These are phyloP conservation scores for Haematococcus lacustris DNA, from an alignment of 139 green algal species.

Conservation along the genomic window DNA sequence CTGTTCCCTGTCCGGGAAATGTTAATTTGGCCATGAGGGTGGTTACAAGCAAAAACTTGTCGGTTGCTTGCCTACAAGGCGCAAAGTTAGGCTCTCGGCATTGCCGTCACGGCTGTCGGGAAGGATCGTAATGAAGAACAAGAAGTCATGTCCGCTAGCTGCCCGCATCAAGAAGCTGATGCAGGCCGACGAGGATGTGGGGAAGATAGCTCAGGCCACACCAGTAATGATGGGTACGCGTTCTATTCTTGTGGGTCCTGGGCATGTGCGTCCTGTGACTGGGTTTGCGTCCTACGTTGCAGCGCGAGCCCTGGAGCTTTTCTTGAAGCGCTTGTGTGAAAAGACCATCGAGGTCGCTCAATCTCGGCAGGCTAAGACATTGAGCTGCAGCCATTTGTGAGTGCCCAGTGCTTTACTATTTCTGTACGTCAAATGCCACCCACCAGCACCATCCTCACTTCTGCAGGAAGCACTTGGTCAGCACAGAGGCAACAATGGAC, in stretches of 20 bases:
- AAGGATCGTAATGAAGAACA: conserved; percentile 37
- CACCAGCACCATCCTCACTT: neutral
- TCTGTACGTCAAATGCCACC: neutral
- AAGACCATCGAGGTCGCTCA: conserved; percentile 50
- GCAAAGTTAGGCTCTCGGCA: too few relatives aligned
- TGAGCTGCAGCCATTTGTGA: conserved; percentile 76
- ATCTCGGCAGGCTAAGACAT: conserved; percentile 56
- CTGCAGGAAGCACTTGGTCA: conserved; percentile 52
- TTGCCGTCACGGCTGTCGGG: too few relatives aligned
- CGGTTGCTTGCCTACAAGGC: too few relatives aligned
- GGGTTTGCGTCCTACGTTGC: too few relatives aligned
- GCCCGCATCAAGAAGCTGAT: conserved; percentile 89
- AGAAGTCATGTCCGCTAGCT: conserved; percentile 49
- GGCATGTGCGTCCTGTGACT: too few relatives aligned
- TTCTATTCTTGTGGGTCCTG: too few relatives aligned
- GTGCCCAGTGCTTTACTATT: conserved; percentile 6
- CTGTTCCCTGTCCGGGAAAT: too few relatives aligned
- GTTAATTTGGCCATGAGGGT: too few relatives aligned
- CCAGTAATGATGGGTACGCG: conserved; percentile 83
- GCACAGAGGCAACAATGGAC: conserved; percentile 55
- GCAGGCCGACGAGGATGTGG: conserved; percentile 92
- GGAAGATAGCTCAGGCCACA: conserved; percentile 84
- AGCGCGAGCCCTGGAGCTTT: conserved; percentile 84
- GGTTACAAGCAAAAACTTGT: too few relatives aligned
- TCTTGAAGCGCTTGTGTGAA: conserved; percentile 67